Evolutionary conservation across 1,139 yeast species (phyloP), one percentile per base, ranked within the genome.

Genomic region (Yamadazyma sp.): DNA sequence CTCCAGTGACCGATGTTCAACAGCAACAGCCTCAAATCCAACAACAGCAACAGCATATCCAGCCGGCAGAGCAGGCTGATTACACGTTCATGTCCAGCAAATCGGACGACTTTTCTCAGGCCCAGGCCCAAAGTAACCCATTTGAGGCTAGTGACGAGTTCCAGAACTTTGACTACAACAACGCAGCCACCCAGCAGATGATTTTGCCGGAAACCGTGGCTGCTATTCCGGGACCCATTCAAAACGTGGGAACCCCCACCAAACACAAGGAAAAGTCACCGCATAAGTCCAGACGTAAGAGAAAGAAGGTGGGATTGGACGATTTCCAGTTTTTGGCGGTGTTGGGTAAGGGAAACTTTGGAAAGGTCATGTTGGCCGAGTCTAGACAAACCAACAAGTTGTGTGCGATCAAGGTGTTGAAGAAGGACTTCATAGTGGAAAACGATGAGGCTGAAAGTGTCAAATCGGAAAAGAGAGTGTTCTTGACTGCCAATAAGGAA

Each of bases 391-490:
- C 86, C 2, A 78, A 76, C 40, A 78, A 80, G 43, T 66, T 92
- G 41, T 92, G 96, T 67, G 98, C 98, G 17, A 90, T 92, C 42
- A 92, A 92, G 64, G 97, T 92, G 17, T 74, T 92, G 61, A 92
- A 92, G 73, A 92, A 92, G 64, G 97, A 90, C 54, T 88, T 87
- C 56, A 89, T 92, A 47, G 86, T 92, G 44, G 96, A 90, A 54
- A 88, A 89, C 57, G 96, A 92, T 57, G 98, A 92, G 63, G 94
- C 95, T 13, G 96, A 89, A 50, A 87, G 96, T 60, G 94, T 95
- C 23, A 82, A 86, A 51, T 88, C 95, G 1, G 97, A 92, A 58
- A 92, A 90, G 69, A 76, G 95, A 38, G 97, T 92, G 6, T 90
- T 90, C 52, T 68, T 90, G 54, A 76, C 92, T 48, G 98, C 97